phyloP scores from a whole-genome alignment of 345 rosid genomes.

The Linum lewisii region DNA sequence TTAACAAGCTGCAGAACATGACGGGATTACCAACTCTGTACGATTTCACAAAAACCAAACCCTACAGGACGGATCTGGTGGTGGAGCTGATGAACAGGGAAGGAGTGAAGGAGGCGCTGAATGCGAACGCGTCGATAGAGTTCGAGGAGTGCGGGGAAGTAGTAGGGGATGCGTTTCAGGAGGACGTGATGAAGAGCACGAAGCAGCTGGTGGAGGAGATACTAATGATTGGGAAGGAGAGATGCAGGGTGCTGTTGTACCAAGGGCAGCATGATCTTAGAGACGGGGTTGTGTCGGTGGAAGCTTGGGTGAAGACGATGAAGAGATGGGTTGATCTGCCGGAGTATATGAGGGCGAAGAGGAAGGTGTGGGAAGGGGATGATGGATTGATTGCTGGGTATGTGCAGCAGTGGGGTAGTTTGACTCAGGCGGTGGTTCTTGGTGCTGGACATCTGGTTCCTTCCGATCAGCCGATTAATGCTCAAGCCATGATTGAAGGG shows the following conservation, averaged over 20 bases:
- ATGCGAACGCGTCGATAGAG: background rate
- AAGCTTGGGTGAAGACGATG: slow-evolving; percentile 1
- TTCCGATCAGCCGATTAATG: background rate
- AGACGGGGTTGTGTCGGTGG: slow-evolving; percentile 1
- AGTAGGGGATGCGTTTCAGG: background rate
- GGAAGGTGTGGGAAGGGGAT: background rate
- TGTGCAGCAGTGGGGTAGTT: slow-evolving; percentile 2
- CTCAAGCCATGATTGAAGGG: background rate
- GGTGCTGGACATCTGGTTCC: background rate
- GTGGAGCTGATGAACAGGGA: background rate
- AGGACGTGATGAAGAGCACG: slow-evolving; percentile 3
- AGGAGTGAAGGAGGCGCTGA: background rate
- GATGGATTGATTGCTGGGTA: slow-evolving; percentile 4
- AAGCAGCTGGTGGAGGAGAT: background rate
- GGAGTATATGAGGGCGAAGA: background rate
- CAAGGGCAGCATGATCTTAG: slow-evolving; percentile 1
- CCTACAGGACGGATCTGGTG: background rate
- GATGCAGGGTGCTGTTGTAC: background rate
- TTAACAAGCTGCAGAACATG: background rate
- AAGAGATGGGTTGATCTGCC: background rate
- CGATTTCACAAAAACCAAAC: background rate
- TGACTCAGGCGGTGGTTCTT: background rate
- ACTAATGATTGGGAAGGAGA: background rate
- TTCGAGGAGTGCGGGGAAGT: background rate
- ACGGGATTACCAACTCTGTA: background rate